These are phyloP conservation scores for Gnomoniopsis smithogilvyi DNA, from an alignment of 2,329 filamentous ascomycete species.

Conservation along the genomic window DNA sequence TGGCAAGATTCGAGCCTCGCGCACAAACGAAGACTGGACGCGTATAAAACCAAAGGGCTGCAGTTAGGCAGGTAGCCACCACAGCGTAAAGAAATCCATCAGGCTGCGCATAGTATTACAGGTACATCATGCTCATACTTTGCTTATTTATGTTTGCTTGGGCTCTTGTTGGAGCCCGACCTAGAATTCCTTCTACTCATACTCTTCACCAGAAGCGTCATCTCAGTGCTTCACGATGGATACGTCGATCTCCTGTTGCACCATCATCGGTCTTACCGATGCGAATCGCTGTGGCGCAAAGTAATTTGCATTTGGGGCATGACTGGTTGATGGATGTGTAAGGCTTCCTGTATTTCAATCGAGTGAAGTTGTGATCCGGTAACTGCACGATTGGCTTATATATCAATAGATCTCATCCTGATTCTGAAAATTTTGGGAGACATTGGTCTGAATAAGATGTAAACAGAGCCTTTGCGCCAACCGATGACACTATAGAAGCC, in stretches of 20 bases:
- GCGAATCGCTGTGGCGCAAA: not conserved
- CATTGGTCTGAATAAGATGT: not conserved
- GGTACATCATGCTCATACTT: not conserved
- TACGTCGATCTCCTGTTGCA: not conserved
- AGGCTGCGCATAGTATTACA: not conserved
- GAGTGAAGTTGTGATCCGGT: not conserved
- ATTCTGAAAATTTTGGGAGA: not conserved
- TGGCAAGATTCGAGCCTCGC: not conserved
- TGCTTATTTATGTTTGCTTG: not conserved
- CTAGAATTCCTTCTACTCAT: not conserved
- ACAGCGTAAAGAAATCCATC: not conserved
- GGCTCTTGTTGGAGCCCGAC: not conserved
- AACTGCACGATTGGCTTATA: not conserved
- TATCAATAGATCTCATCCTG: not conserved
- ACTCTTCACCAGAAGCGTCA: not conserved
- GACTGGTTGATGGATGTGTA: not conserved
- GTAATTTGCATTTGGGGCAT: not conserved
- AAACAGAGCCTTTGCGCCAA: not conserved
- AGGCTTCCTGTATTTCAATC: not conserved
- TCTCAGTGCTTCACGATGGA: not conserved
- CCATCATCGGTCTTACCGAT: not conserved
- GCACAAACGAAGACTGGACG: not conserved
- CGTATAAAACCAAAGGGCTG: not conserved
- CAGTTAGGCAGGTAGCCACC: not conserved
- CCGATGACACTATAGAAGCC: not conserved